These are phyloP conservation scores for Zasmidium cellare DNA, from an alignment of 2,329 filamentous ascomycete genomes.

Conservation along the genomic window DNA sequence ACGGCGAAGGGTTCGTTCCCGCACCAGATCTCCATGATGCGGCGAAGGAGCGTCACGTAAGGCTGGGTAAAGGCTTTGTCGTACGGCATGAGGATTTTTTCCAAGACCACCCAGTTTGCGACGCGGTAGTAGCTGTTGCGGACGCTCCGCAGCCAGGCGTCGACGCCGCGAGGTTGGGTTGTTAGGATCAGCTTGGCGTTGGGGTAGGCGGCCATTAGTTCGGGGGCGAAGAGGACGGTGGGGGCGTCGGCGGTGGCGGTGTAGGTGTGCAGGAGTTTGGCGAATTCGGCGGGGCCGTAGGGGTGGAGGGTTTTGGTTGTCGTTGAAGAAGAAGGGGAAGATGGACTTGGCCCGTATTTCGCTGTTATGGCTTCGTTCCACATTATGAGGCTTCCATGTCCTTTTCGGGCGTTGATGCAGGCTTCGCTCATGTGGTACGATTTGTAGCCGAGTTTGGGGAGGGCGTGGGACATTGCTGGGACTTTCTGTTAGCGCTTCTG, in stretches of 20 bases:
- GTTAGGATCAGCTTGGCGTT: neutral
- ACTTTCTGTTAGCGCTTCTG: neutral
- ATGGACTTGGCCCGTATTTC: neutral
- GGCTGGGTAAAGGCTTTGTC: neutral
- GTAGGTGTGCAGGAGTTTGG: neutral
- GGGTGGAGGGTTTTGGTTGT: neutral
- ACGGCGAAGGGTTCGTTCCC: neutral
- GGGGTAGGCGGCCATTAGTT: neutral
- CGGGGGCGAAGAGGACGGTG: neutral
- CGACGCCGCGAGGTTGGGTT: neutral
- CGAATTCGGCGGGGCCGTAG: neutral
- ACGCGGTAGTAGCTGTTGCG: neutral
- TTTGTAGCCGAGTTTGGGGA: neutral
- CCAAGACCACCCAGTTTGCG: neutral
- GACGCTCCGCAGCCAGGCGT: neutral
- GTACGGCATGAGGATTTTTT: neutral
- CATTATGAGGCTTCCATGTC: neutral
- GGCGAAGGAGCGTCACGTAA: neutral
- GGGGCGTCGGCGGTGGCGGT: neutral
- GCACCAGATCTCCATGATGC: neutral
- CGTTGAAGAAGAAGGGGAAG: neutral
- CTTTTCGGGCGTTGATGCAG: neutral
- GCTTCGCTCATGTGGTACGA: neutral
- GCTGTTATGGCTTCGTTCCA: neutral
- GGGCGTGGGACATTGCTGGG: neutral